phyloP scores from a whole-genome alignment of 2,329 filamentous ascomycete genomes.

The Xylariaceae sp. region DNA sequence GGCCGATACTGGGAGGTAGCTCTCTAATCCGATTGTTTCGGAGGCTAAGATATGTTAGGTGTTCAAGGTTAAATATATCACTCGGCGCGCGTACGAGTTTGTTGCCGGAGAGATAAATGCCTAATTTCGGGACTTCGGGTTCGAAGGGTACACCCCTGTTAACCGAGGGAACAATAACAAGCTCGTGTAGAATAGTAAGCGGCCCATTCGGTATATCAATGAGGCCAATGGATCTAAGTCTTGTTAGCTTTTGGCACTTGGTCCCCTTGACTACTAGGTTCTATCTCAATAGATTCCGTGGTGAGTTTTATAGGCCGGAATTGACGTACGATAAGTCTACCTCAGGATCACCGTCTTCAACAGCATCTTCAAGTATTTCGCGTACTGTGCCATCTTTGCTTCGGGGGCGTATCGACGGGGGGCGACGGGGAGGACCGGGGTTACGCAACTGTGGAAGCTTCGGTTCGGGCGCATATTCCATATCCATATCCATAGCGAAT shows the following conservation, averaged over 20 bases:
- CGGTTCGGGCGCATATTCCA: constrained; percentile 31
- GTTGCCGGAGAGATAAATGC: constrained; percentile 59
- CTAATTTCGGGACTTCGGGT: constrained; percentile 51
- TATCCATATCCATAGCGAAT: constrained; percentile 33
- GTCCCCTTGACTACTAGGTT: not conserved
- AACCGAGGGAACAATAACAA: constrained; percentile 50
- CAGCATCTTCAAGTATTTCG: constrained; percentile 43
- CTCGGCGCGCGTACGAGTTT: constrained; percentile 49
- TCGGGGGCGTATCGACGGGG: constrained; percentile 30
- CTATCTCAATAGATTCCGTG: not conserved
- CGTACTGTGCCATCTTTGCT: constrained; percentile 40
- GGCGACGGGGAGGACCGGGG: constrained; percentile 22
- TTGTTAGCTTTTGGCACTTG: constrained; percentile 1
- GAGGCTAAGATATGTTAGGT: constrained; percentile 60
- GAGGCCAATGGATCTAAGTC: constrained; percentile 40
- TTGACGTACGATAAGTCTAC: constrained; percentile 56
- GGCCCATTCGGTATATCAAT: constrained; percentile 50
- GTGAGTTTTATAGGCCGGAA: not conserved
- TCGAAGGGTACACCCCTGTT: constrained; percentile 54
- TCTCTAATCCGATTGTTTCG: constrained; percentile 58
- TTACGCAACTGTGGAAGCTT: constrained; percentile 37
- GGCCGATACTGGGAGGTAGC: constrained; percentile 54
- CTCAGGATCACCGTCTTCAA: constrained; percentile 53
- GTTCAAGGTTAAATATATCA: constrained; percentile 55
- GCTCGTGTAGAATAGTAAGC: constrained; percentile 50